Conservation (phyloP, 78 protist species). For the Emiliania huxleyi region DNA sequence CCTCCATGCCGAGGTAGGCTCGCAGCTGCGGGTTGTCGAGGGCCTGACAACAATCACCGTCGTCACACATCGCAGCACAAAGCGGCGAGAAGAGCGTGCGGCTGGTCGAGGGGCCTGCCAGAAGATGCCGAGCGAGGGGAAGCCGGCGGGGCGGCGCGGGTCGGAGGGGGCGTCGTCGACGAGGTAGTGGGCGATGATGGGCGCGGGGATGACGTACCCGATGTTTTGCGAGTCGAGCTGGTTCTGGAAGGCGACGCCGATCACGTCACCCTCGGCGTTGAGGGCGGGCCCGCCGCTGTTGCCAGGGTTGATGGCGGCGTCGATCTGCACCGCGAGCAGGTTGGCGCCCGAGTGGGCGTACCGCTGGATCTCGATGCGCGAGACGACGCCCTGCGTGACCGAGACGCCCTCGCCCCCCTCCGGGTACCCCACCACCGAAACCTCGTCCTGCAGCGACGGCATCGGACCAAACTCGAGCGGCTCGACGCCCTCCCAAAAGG, state of each 20-base stretch:
- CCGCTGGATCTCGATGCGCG: slow-evolving; percentile 69
- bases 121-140: slow-evolving; percentile 27
- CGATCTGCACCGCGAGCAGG: slow-evolving; percentile 71
- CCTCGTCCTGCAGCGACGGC: slow-evolving; percentile 63
- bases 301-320: slow-evolving; percentile 83
- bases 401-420: slow-evolving; percentile 71
- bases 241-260: slow-evolving; percentile 78
- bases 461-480: background rate
- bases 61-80: no score
- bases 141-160: background rate
- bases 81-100: no score
- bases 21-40: slow-evolving; percentile 45
- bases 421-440: slow-evolving; percentile 79
- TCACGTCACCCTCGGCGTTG: slow-evolving; percentile 45
- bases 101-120: no score
- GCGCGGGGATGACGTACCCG: slow-evolving; percentile 73
- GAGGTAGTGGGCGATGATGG: slow-evolving; percentile 59
- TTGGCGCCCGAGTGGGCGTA: background rate
- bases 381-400: slow-evolving; percentile 72
- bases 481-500: slow-evolving; percentile 45
- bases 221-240: slow-evolving; percentile 52
- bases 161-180: slow-evolving; percentile 8
- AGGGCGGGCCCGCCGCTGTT: slow-evolving; percentile 82
- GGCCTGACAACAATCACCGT: background rate
- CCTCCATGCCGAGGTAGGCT: background rate